These are phyloP conservation scores for Stagonosporopsis tanaceti DNA, from an alignment of 2,329 filamentous ascomycete species.

Conservation along the genomic window DNA sequence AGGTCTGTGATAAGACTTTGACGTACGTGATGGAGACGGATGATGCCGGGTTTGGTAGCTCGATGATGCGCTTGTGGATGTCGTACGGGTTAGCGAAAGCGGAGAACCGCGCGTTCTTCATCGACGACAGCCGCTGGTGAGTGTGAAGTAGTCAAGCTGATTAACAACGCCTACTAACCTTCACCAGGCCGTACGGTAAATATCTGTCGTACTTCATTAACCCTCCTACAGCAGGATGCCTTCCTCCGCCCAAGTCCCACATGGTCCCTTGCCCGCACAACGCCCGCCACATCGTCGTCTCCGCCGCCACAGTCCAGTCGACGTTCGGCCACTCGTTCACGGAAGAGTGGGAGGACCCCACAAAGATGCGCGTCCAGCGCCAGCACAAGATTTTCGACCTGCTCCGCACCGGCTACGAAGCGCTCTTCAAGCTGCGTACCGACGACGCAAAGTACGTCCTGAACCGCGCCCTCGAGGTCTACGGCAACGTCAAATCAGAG, in stretches of 20 bases:
- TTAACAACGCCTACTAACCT: constrained; percentile 23
- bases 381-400: constrained; percentile 72
- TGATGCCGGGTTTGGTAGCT: constrained; percentile 79
- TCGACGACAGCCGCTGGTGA: constrained; percentile 81
- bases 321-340: constrained; percentile 69
- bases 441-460: constrained; percentile 73
- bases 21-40: constrained; percentile 79
- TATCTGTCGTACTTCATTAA: constrained; percentile 76
- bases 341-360: constrained; percentile 60
- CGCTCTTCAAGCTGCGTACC: constrained; percentile 72
- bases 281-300: constrained; percentile 77
- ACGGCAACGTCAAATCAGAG: constrained; percentile 54
- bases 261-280: constrained; percentile 82
- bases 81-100: constrained; percentile 80
- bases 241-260: constrained; percentile 75
- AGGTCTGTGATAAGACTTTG: constrained; percentile 73
- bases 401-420: constrained; percentile 73
- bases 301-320: constrained; percentile 70
- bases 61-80: constrained; percentile 82
- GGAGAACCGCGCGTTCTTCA: constrained; percentile 79
- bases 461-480: constrained; percentile 65
- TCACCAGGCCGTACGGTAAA: constrained; percentile 71
- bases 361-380: constrained; percentile 59
- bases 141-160: constrained; percentile 6
- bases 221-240: constrained; percentile 71